A percentile compares a stretch with the other conserved stretches of the same genome.
These are phyloP conservation scores for Hirsutella minnesotensis DNA, from an alignment of 2,329 filamentous ascomycete species.

Conservation along the genomic window DNA sequence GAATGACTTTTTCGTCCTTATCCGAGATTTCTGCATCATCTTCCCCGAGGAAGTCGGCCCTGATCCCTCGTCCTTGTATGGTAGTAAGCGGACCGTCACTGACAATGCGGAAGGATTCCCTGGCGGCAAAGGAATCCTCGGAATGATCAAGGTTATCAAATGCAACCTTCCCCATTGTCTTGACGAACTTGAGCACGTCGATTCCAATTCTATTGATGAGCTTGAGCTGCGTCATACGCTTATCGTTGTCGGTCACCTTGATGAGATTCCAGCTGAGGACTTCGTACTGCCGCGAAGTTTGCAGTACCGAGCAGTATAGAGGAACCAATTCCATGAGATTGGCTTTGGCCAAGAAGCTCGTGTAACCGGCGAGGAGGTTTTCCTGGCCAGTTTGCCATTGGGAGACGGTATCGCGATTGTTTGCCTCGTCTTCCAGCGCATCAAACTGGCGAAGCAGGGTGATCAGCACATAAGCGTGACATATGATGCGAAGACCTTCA, in stretches of 20 bases:
- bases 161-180: conserved; percentile 48
- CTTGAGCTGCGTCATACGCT: conserved; percentile 56
- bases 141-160: conserved; percentile 31
- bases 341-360: conserved; percentile 62
- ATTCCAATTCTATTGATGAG: conserved; percentile 67
- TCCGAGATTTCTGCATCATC: conserved; percentile 39
- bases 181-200: conserved; percentile 61
- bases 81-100: conserved; percentile 21
- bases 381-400: conserved; percentile 43
- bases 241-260: conserved; percentile 52
- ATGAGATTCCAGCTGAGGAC: conserved; percentile 69
- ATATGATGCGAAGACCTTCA: conserved; percentile 54
- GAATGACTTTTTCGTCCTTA: conserved; percentile 61
- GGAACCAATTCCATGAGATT: conserved; percentile 71
- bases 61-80: conserved; percentile 48
- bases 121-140: conserved; percentile 22
- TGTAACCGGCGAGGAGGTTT: conserved; percentile 70
- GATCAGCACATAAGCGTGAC: conserved; percentile 54
- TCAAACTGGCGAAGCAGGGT: conserved; percentile 53
- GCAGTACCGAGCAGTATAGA: conserved; percentile 74
- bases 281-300: conserved; percentile 50
- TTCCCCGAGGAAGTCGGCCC: conserved; percentile 58
- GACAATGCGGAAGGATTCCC: conserved; percentile 38
- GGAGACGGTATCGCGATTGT: conserved; percentile 5
- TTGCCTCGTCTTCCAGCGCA: conserved; percentile 7